Evolutionary conservation across 108 stramenopile species (phyloP), one percentile per base, ranked within the genome.

Genomic region (Ochromonas danica): DNA sequence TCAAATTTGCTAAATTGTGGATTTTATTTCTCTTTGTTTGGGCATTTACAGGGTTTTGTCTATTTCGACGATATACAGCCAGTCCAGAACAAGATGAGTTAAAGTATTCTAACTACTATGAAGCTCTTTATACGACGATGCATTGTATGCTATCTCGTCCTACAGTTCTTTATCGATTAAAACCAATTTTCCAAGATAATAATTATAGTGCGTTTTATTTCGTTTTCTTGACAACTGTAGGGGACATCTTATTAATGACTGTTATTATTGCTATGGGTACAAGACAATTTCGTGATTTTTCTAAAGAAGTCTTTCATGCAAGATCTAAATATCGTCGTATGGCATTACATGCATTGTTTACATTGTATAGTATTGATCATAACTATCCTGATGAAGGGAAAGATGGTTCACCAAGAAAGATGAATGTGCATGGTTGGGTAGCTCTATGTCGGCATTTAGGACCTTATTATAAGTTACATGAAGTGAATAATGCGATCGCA

Each of bases 131-230:
- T 33, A 36, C 63, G 3, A 31, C 6, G 14, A 14, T 67, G 10
- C 63, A 67, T 36, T 67, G 63, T 36, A 33, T 67, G 30, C 30
- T 67, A 6, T 67, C 63, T 31, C 17, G 63, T 6, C 63, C 63
- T 10, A 67, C 63, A 28, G 63, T 67, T 67, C 25, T 67, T 6
- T 67, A 67, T 67, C 63, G 63, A 35, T 36, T 67, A 36, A 6
- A 10, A 36, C 27, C 63, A 28, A 67, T 67, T 33, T 67, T 67
- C 31, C 35, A 3, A 6, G 3, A 22, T 6, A 67, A 67, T 36
- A 67, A 67, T 36, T 67, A 67, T 25, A 67, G 27, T 36, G 27
- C 63, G 33, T 67, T 67, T 33, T 67, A 31, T 36, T 67, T 67
- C 31, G 63, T 67, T 25, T 6, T 6, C 63, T 36, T 67, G 33